phyloP scores from a whole-genome alignment of 495 filamentous ascomycete species.

The Penicillium daleae region DNA sequence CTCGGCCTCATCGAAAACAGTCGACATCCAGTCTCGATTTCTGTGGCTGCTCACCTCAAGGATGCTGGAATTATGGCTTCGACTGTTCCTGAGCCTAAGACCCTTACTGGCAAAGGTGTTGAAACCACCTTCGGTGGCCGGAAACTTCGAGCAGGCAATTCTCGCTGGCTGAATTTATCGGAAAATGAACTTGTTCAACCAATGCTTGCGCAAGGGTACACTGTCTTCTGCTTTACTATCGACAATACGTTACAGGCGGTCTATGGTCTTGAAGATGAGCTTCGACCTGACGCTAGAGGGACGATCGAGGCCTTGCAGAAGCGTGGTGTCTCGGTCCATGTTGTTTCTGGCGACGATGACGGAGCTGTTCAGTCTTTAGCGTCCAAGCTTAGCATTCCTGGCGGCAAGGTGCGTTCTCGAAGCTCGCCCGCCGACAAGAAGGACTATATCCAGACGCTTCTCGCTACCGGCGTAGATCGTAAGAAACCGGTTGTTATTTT shows the following conservation, averaged over 20 bases:
- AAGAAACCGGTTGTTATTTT: constrained; percentile 59
- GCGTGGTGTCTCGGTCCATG: constrained; percentile 61
- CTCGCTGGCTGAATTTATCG: constrained; percentile 58
- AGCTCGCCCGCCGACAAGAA: constrained; percentile 67
- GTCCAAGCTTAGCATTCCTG: constrained; percentile 54
- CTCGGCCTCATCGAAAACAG: constrained; percentile 54
- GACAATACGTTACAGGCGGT: constrained; percentile 53
- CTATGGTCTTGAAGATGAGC: constrained; percentile 61
- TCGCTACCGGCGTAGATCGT: constrained; percentile 8
- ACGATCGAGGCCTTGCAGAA: constrained; percentile 54
- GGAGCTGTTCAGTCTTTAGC: constrained; percentile 61
- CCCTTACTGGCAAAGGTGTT: constrained; percentile 58
- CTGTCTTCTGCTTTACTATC: constrained; percentile 66
- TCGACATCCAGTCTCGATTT: constrained; percentile 71
- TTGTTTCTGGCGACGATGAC: constrained; percentile 73
- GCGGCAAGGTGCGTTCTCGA: constrained; percentile 47
- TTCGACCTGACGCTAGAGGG: constrained; percentile 59
- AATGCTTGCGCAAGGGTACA: constrained; percentile 52
- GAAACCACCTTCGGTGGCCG: constrained; percentile 37
- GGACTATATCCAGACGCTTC: constrained; percentile 56
- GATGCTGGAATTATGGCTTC: constrained; percentile 30
- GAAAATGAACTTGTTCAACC: constrained; percentile 44
- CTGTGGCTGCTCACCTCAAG: constrained; percentile 57
- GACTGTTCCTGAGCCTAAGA: constrained; percentile 45
- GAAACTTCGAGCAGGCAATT: constrained; percentile 61